Base-by-base conservation (phyloP, 768 basidiomycete species). In the Clitopilus passeckerianus region DNA sequence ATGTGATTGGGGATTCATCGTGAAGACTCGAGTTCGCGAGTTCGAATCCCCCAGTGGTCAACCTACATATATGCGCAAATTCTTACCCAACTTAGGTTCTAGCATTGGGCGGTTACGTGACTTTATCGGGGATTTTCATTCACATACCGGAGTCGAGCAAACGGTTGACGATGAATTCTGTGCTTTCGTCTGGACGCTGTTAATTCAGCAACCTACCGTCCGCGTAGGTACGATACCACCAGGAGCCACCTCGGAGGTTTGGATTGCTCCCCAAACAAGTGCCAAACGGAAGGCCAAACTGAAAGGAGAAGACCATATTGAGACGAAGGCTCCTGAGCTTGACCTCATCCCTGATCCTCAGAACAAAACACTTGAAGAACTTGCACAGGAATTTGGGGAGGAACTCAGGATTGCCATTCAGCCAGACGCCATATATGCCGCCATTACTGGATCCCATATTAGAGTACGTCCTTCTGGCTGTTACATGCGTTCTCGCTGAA, bases 381-480 rank as follows among this genome's bases (percentile, higher is more conserved):
- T 93, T 60, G 75, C 77, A 46, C 63, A 72, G 52, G 70, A 83
- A 62, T 82, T 89, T 68, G 89, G 89, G 6, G 79, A 84, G 57
- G 72, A 75, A 1, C 71, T 95, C 37, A 80, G 93, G 61, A 82
- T 95, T 59, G 89, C 90, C 5, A 84, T 89, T 1, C 86, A 91
- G 61, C 80, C 86, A 9, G 85, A 90, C 64, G 84, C 86, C 5
- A 86, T 83, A 18, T 91, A 91, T 70, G 79, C 81, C 37, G 90
- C 91, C 5, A 82, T 95, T 44, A 94, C 91, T 15, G 94, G 93
- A 4, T 90, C 89, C 12, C 93, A 95, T 72, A 86, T 88, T 57
- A 78, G 88, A 63, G 93, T 95, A 63, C 44, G 87, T 75, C 22
- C 23, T 37, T 53, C 43, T 66, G n/a, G 43, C 34, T 50, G 24